These are phyloP conservation scores for Erythrophleum ivorense DNA, from an alignment of 331 rosid genomes.

Conservation along the genomic window DNA sequence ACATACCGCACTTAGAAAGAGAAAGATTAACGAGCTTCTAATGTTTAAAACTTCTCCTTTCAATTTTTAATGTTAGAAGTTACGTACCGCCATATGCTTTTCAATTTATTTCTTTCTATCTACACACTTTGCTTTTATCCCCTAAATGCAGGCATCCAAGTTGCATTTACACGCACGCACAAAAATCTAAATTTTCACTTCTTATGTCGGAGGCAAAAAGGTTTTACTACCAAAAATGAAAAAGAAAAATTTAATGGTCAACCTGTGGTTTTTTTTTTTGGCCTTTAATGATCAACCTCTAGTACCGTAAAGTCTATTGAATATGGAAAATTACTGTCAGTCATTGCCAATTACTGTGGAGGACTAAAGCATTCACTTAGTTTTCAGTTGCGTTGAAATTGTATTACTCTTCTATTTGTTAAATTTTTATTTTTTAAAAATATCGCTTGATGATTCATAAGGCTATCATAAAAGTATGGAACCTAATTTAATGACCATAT, in stretches of 20 bases:
- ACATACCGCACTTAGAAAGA: too few species aligned
- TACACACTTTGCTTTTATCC: too few species aligned
- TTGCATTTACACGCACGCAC: slow-evolving; percentile 25
- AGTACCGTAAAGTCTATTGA: not conserved
- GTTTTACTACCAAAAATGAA: not conserved
- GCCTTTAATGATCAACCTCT: not conserved
- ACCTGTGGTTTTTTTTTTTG: not conserved
- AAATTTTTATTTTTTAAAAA: too few species aligned
- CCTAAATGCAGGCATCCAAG: not conserved
- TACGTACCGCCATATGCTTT: too few species aligned
- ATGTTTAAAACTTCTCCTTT: too few species aligned
- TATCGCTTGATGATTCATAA: too few species aligned
- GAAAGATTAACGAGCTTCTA: too few species aligned
- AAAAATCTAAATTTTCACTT: slow-evolving; percentile 43
- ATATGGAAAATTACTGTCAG: not conserved
- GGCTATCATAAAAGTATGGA: too few species aligned
- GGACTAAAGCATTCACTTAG: not conserved
- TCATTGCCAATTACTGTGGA: not conserved
- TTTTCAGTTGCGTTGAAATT: not conserved
- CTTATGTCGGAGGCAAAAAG: not conserved
- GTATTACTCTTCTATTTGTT: too few species aligned
- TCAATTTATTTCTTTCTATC: too few species aligned
- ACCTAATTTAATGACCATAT: not conserved
- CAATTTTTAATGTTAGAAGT: not conserved
- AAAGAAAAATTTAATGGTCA: not conserved